Conservation (phyloP, 2,329 filamentous ascomycete genomes). For the Zymoseptoria ardabiliae region DNA sequence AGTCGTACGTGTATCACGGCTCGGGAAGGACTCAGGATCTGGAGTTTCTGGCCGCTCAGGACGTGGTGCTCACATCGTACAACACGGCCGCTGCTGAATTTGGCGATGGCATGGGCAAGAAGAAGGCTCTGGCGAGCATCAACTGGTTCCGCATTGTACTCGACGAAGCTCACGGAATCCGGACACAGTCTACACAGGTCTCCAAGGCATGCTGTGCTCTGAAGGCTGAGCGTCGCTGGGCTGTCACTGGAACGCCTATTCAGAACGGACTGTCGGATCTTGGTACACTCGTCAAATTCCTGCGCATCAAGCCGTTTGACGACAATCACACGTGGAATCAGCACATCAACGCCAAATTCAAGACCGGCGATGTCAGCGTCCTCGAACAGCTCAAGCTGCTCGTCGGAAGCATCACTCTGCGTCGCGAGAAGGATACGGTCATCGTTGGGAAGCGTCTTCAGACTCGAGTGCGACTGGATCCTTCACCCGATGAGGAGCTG, state of each 20-base stretch:
- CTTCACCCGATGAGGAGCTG: constrained; percentile 64
- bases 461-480: constrained; percentile 64
- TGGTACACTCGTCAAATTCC: constrained; percentile 75
- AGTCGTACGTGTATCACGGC: constrained; percentile 82
- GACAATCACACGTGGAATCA: constrained; percentile 67
- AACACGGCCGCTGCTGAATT: constrained; percentile 73
- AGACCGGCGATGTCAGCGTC: constrained; percentile 74
- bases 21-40: constrained; percentile 63
- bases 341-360: constrained; percentile 79
- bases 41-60: constrained; percentile 61
- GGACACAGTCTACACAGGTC: constrained; percentile 71
- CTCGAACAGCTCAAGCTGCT: constrained; percentile 79
- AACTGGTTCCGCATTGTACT: constrained; percentile 92
- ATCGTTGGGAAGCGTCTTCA: constrained; percentile 70
- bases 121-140: constrained; percentile 64
- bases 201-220: constrained; percentile 79
- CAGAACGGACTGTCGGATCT: constrained; percentile 91
- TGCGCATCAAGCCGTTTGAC: constrained; percentile 78
- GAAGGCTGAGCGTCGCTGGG: constrained; percentile 78
- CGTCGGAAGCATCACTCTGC: constrained; percentile 88
- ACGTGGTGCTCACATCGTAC: constrained; percentile 89
- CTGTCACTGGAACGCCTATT: constrained; percentile 92
- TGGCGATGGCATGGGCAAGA: constrained; percentile 29
- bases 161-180: constrained; percentile 91
- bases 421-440: constrained; percentile 86